Base-by-base conservation (phyloP, 176 grass and related monocot genomes). In the Carex scoparia region DNA sequence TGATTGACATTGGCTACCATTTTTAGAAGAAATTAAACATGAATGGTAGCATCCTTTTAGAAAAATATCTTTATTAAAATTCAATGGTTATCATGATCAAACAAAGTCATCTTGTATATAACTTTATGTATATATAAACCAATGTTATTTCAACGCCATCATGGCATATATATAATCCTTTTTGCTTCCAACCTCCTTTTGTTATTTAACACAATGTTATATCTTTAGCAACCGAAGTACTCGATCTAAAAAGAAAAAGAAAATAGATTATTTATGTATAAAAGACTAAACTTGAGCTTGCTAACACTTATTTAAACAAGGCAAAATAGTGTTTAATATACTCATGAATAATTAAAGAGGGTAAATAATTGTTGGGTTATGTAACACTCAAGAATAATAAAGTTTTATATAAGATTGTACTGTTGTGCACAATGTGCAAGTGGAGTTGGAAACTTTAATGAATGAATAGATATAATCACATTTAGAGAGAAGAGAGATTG, bases 1-100 rank as follows among this genome's bases (percentile, higher is more conserved):
- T 79, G 74, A 79, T 79, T 57, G 74, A 79, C 74, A 79, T 79
- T 51, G 51, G 74, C 53, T 37, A 79, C 51, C 53, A 58, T 79
- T 79, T 54, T 79, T 35, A 33, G 11, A 79, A 16, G 74, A 79
- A 72, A 72, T 63, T 75, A 56, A 13, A 30, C 53, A 33, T 57
- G 53, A 53, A 78, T 57, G 53, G 14, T 18, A 42, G 0, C 10
- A 32, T 15, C 12, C 11, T 10, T 54, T 73, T 76, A 31, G 18
- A n/a, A 60, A 60, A 60, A 4, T 28, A 1, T 63, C n/a, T 27
- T 9, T 9, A 27, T 28, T 28, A 23, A 23, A 19, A 44, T 44
- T 72, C 18, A 48, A 49, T 72, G 37, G 2, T 7, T 10, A 32
- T 56, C 1, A 14, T 72, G 69, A 72, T 46, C 38, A 71, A 42